Evolutionary conservation across 176 grass and related monocot genomes (phyloP).

Genomic region (Chloris gayana): DNA sequence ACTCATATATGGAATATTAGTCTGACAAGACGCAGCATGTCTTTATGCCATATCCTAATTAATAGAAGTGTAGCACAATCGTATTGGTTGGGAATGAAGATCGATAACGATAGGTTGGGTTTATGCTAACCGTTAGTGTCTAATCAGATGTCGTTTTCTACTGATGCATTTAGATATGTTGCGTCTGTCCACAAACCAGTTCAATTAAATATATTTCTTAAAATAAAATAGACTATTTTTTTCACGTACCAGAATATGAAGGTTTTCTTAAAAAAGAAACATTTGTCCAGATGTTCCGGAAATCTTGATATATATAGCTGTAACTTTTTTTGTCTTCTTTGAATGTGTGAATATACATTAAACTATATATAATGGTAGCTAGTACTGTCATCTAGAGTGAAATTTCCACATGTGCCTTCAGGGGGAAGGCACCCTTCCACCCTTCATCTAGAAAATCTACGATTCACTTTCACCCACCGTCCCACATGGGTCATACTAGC

Average conservation of each 20-base stretch:
- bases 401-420: too few species aligned
- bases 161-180: slow-evolving; percentile 1
- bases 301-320: background rate
- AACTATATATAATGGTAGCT: too few species aligned
- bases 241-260: background rate
- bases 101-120: background rate
- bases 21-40: slow-evolving; percentile 1
- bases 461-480: too few species aligned
- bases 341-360: too few species aligned
- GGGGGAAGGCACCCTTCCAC: too few species aligned
- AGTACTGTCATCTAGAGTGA: too few species aligned
- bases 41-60: slow-evolving; percentile 21
- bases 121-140: background rate
- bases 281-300: background rate
- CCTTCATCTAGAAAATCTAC: too few species aligned
- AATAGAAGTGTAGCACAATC: background rate
- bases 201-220: background rate
- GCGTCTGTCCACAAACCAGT: background rate
- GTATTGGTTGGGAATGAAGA: slow-evolving; percentile 20
- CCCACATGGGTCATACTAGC: too few species aligned
- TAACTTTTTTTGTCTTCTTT: too few species aligned
- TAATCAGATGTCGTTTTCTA: slow-evolving; percentile 25
- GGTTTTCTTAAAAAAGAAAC: background rate
- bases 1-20: slow-evolving; percentile 16
- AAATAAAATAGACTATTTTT: background rate